phyloP scores from a whole-genome alignment of 352 stramenopile genomes.

The Phytophthora lateralis region DNA sequence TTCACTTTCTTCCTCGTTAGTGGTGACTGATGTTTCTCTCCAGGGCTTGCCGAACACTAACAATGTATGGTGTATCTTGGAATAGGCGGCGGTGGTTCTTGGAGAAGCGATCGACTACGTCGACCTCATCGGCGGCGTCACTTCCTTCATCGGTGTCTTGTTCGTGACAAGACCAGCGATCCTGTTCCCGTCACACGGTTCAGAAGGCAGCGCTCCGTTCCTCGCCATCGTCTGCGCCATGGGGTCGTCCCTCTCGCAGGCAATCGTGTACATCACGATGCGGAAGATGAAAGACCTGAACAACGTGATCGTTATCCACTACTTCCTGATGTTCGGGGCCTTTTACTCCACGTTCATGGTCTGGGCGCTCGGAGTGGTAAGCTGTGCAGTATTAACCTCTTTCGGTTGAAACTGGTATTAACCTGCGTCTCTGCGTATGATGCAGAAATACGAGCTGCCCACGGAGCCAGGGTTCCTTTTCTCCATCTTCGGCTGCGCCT shows the following conservation, averaged over 20 bases:
- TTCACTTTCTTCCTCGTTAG: conserved; percentile 66
- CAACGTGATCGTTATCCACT: conserved; percentile 47
- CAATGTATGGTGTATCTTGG: neutral
- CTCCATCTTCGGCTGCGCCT: conserved; percentile 44
- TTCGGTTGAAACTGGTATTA: neutral
- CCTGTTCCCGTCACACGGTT: conserved; percentile 42
- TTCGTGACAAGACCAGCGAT: conserved; percentile 56
- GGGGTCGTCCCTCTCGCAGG: conserved; percentile 35
- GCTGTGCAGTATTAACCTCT: neutral
- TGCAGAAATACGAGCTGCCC: conserved; percentile 20
- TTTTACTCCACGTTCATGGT: conserved; percentile 34
- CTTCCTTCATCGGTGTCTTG: conserved; percentile 57
- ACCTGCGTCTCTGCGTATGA: neutral
- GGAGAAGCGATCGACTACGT: conserved; percentile 48
- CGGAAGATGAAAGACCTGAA: conserved; percentile 57
- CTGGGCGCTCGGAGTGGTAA: conserved; percentile 35
- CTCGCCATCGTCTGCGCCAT: conserved; percentile 44
- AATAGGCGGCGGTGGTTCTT: conserved; percentile 51
- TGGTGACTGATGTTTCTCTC: neutral
- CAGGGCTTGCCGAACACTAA: neutral
- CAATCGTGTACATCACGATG: conserved; percentile 52
- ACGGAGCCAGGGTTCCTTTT: conserved; percentile 35
- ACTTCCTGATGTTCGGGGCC: conserved; percentile 52
- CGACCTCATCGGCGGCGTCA: conserved; percentile 42
- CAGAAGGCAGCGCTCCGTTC: conserved; percentile 10